A percentile compares a stretch with the other conserved stretches of the same genome.
phyloP scores from a whole-genome alignment of 2,329 filamentous ascomycete species.

The Neoscytalidium dimidiatum region DNA sequence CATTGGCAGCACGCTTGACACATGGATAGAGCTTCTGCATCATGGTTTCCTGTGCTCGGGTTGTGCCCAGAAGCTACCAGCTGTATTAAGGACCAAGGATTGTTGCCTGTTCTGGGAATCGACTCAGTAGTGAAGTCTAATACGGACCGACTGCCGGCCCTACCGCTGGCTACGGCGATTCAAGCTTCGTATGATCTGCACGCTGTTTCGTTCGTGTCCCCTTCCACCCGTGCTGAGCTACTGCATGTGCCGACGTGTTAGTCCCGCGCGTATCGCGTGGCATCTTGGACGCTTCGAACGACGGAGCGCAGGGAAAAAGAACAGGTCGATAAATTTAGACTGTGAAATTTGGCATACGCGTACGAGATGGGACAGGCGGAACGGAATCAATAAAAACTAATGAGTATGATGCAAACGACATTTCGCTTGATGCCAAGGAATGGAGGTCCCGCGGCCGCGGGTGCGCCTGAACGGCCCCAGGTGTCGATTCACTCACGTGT shows the following conservation, averaged over 20 bases:
- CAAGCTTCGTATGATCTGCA: slow-evolving; percentile 18
- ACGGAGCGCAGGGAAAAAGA: neutral
- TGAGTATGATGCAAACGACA: slow-evolving; percentile 14
- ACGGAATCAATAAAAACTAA: slow-evolving; percentile 13
- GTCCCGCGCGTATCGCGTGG: slow-evolving; percentile 6
- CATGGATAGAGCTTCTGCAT: neutral
- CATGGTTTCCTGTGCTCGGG: neutral
- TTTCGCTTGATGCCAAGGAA: slow-evolving; percentile 17
- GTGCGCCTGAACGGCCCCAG: slow-evolving; percentile 15
- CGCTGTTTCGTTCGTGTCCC: slow-evolving; percentile 6
- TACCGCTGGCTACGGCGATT: slow-evolving; percentile 13
- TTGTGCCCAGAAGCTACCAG: slow-evolving; percentile 5
- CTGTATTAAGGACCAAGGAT: slow-evolving; percentile 18
- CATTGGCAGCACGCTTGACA: slow-evolving; percentile 1
- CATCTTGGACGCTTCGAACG: neutral
- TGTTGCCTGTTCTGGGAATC: slow-evolving; percentile 9
- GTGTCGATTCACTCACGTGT: slow-evolving; percentile 14
- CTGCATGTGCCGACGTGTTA: slow-evolving; percentile 5
- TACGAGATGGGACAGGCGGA: slow-evolving; percentile 6
- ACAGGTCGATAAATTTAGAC: slow-evolving; percentile 2
- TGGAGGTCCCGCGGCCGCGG: neutral
- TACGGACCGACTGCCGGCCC: slow-evolving; percentile 14
- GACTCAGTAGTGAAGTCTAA: slow-evolving; percentile 9
- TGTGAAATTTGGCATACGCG: slow-evolving; percentile 11
- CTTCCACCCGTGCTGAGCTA: slow-evolving; percentile 11